Base-by-base conservation (phyloP, 768 basidiomycete genomes). In the Tylopilus sp. region DNA sequence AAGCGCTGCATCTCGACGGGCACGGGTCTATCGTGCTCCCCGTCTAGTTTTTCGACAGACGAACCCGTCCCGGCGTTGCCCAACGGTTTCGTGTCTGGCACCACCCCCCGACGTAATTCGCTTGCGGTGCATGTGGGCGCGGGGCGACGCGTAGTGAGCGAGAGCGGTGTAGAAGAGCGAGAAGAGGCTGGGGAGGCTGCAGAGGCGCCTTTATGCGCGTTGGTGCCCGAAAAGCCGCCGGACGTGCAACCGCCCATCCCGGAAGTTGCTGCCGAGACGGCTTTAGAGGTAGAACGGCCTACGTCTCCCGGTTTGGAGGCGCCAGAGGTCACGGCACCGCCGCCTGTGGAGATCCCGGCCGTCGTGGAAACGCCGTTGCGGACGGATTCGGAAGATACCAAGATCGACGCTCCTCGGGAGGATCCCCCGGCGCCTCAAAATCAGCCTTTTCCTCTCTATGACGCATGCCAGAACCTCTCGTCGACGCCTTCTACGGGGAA, bases 1-100 rank as follows among this genome's bases (percentile, higher is more conserved):
- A 71, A 70, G 57, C 60, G 59, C 50, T 70, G 52, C 40, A 60
- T 71, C 43, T 69, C 68, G 17, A 61, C 69, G 0, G 69, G 69
- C 2, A 28, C 56, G 3, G 41, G 56, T 3, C 33, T 71, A 24
- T 65, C 67, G 14, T 47, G 40, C 9, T 19, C 17, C 9, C 46
- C 58, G 7, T 17, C 57, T 37, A 54, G 16, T 16, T 53, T 63
- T 36, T 28, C 40, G 24, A 48, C 54, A 1, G 60, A 63, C 45
- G 63, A 62, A 19, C 61, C 69, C 11, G 55, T 67, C 9, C 68
- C 68, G 3, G 42, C 60, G 19, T 22, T 71, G 44, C 68, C 69
- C 12, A 58, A 52, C 40, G 48, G 47, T 40, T 28, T n/a, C n/a
- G n/a, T 47, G 2, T 4, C 48, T 1, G 43, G 45, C 4, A 11